Base-by-base conservation (phyloP, 2,329 filamentous ascomycete species). In the Exophiala sp. region DNA sequence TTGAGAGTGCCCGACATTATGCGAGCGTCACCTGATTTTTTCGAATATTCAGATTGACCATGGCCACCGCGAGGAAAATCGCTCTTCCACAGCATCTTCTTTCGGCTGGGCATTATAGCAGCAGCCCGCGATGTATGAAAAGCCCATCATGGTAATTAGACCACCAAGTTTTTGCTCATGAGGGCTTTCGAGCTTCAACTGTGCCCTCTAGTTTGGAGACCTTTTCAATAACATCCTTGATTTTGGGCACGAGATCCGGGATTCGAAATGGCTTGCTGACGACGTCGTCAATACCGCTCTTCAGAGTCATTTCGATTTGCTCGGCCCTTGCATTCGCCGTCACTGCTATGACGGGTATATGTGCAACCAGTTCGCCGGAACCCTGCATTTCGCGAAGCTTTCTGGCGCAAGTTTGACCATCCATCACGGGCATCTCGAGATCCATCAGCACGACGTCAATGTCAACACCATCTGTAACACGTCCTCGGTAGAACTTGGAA, bases 361-460 rank as follows among this genome's bases (percentile, higher is more conserved):
- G 65, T 3, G 50, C 33, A 2, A 52, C 48, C 16, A 83, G 82
- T 49, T 81, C 75, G 5, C 65, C 59, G 5, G 66, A 56, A 45
- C 71, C 72, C 66, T 91, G 86, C 14, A 88, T 74, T 55, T 86
- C 79, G 14, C 88, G 79, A 49, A 92, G 90, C 55, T 75, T 80
- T 39, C 79, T 77, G 10, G 87, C 84, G 59, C 87, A 89, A 2
- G 86, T 86, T 69, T 88, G 81, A 34, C 88, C 88, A 63, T 91
- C 87, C 88, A 91, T 91, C 40, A 90, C 79, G 1, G 88, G 88
- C 88, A 91, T 91, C 65, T 91, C 87, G 44, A 90, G 76, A 65
- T 91, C 88, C 87, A 91, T 90, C 5, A 91, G 69, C 10, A 91
- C 84, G 42, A 90, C 77, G 7, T 83, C 82, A 20, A 88, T 66